Base-by-base conservation (phyloP, 352 stramenopile genomes). In the Nothophytophthora sp. region DNA sequence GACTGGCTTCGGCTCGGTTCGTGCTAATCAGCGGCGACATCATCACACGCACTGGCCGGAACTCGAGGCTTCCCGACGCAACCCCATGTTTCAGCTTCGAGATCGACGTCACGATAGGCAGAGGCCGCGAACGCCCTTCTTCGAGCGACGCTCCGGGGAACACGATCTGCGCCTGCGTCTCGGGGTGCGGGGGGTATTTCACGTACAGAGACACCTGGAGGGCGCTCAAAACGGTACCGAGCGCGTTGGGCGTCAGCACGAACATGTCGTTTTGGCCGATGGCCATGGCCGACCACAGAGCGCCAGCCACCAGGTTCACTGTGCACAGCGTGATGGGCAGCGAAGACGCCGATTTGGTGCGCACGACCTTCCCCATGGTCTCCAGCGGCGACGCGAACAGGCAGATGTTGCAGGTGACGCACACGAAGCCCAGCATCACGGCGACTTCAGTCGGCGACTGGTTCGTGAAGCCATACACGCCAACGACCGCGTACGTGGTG, bases 121-220 rank as follows among this genome's bases (percentile, higher is more conserved):
- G 30, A 19, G 16, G 13, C 2, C 36, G 36, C 9, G 12, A 7
- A 19, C 18, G 22, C 2, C 18, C 36, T 6, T 25, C 18, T 9
- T 29, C 18, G 22, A 43, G 18, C 18, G 6, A 12, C 11, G 4
- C 19, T 3, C 11, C 18, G 2, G 9, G 9, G 36, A 6, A n/a
- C 18, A 28, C 22, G 9, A 55, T 11, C 7, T 24, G 24, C 18
- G 18, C n/a, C 13, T 60, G 25, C 20, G 19, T 24, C 22, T 55
- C 45, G 10, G 20, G 13, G 8, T 23, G 35, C 23, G 62, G 37
- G 33, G 57, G 57, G 51, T 71, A 76, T 25, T 43, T 30, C 25
- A 73, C n/a, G 55, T 76, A 81, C 1, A 77, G 51, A 12, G 24
- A 28, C 50, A 69, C 57, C 38, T 77, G 67, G 10, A 70, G n/a